Evolutionary conservation across 768 basidiomycete genomes (phyloP).

Genomic region (Gelatoporia subvermispora): DNA sequence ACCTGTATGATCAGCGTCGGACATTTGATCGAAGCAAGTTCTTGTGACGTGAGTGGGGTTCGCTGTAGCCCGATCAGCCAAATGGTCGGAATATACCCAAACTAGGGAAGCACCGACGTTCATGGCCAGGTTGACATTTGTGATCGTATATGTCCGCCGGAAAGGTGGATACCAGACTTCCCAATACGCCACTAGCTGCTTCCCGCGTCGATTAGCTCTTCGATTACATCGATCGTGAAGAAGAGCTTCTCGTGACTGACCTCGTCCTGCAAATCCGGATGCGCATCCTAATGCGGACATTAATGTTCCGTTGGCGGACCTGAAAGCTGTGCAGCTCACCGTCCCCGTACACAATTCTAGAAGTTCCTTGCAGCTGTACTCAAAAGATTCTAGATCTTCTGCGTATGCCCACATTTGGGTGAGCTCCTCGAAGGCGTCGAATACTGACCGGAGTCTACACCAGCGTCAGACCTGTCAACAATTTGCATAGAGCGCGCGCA

Average conservation of each 20-base stretch:
- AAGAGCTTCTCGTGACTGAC: slow-evolving; percentile 33
- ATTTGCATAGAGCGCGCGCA: slow-evolving; percentile 3
- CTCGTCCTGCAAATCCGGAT: slow-evolving; percentile 58
- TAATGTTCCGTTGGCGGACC: background rate
- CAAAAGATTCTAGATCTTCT: slow-evolving; percentile 60
- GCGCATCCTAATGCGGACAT: slow-evolving; percentile 36
- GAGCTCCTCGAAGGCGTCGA: slow-evolving; percentile 60
- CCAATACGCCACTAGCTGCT: slow-evolving; percentile 65
- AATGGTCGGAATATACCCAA: background rate
- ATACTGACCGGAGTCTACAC: slow-evolving; percentile 51
- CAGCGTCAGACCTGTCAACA: background rate
- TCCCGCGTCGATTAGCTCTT: background rate
- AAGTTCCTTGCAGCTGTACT: slow-evolving; percentile 60
- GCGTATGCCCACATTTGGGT: slow-evolving; percentile 61
- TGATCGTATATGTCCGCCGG: slow-evolving; percentile 45
- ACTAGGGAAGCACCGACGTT: slow-evolving; percentile 42
- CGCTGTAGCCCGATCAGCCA: slow-evolving; percentile 36
- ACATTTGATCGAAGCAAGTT: slow-evolving; percentile 48
- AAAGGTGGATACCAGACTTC: slow-evolving; percentile 49
- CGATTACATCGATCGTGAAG: background rate
- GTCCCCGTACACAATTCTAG: slow-evolving; percentile 50
- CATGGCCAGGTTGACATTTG: slow-evolving; percentile 50
- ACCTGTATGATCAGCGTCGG: slow-evolving; percentile 73
- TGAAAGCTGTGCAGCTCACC: slow-evolving; percentile 32
- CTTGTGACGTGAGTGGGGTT: slow-evolving; percentile 42